A percentile compares a stretch with the other conserved stretches of the same genome.
These are phyloP conservation scores for Macrophomina pseudophaseolina DNA, from an alignment of 2,329 filamentous ascomycete species.

Conservation along the genomic window DNA sequence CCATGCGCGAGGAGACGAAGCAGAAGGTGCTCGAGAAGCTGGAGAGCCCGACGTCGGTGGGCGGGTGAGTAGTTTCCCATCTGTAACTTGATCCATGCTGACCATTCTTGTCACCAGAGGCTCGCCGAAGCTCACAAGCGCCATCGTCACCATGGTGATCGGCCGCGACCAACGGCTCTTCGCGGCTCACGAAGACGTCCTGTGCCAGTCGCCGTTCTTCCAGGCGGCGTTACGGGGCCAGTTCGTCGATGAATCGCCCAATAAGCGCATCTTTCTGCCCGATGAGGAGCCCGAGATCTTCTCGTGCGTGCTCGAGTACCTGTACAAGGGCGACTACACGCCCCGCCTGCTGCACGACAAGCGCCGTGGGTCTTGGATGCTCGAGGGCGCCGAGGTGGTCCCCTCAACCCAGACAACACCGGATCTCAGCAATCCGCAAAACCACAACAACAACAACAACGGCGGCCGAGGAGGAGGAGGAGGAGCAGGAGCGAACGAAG, in stretches of 20 bases:
- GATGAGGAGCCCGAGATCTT: slow-evolving; percentile 87
- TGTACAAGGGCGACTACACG: slow-evolving; percentile 97
- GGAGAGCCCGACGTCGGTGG: slow-evolving; percentile 60
- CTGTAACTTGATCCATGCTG: background rate
- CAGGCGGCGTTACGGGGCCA: slow-evolving; percentile 71
- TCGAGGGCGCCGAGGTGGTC: slow-evolving; percentile 69
- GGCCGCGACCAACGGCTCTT: slow-evolving; percentile 87
- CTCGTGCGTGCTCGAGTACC: slow-evolving; percentile 91
- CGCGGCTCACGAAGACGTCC: slow-evolving; percentile 92
- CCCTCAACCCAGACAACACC: slow-evolving; percentile 49
- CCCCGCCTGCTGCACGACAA: slow-evolving; percentile 87
- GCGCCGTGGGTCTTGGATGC: slow-evolving; percentile 84
- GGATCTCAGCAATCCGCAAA: slow-evolving; percentile 53
- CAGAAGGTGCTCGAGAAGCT: slow-evolving; percentile 86
- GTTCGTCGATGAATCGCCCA: slow-evolving; percentile 65
- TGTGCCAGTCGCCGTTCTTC: slow-evolving; percentile 86
- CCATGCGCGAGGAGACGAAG: slow-evolving; percentile 78
- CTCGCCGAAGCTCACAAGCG: slow-evolving; percentile 62
- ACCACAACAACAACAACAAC: slow-evolving; percentile 58
- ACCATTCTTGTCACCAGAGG: slow-evolving; percentile 31
- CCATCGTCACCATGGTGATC: slow-evolving; percentile 86
- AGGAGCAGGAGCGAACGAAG: slow-evolving; percentile 36
- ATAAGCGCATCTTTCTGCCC: slow-evolving; percentile 79
- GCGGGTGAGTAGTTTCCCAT: slow-evolving; percentile 45
- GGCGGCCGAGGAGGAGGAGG: slow-evolving; percentile 48